Conservation (phyloP, 768 basidiomycete species). For the Mycena metata region DNA sequence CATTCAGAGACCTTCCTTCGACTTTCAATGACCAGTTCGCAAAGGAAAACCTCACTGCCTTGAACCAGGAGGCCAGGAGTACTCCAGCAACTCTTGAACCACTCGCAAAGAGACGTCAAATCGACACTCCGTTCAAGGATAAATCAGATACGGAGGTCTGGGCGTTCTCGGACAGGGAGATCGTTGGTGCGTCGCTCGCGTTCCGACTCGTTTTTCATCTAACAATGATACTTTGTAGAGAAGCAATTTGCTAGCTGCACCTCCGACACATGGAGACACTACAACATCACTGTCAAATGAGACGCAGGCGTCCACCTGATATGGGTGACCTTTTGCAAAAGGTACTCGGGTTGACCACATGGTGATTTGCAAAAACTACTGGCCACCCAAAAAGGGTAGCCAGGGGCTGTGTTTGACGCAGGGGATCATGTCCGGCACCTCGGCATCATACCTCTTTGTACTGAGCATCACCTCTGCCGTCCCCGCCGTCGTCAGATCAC, state of each 20-base stretch:
- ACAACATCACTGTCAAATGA: slow-evolving; percentile 16
- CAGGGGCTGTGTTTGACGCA: too few relatives aligned
- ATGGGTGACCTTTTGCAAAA: too few relatives aligned
- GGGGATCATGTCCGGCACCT: too few relatives aligned
- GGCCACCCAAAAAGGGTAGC: too few relatives aligned
- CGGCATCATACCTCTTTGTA: too few relatives aligned
- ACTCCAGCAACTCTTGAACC: slow-evolving; percentile 19
- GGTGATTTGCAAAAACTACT: too few relatives aligned
- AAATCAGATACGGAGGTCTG: slow-evolving; percentile 20
- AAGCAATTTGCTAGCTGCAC: slow-evolving; percentile 12
- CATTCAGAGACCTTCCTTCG: slow-evolving; percentile 2
- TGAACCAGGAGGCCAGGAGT: slow-evolving; percentile 9
- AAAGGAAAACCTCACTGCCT: not conserved
- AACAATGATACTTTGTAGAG: slow-evolving; percentile 11
- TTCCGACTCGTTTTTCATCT: not conserved
- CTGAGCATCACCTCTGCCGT: too few relatives aligned
- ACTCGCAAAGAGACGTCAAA: slow-evolving; percentile 14
- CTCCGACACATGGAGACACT: slow-evolving; percentile 22
- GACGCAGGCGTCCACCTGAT: not conserved
- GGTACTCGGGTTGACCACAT: too few relatives aligned
- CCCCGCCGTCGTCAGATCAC: too few relatives aligned
- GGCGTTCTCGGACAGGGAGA: slow-evolving; percentile 16
- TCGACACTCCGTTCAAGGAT: not conserved
- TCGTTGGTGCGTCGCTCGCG: slow-evolving; percentile 3
- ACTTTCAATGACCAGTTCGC: slow-evolving; percentile 18